Evolutionary conservation across 495 filamentous ascomycete genomes (phyloP), one percentile per base, ranked within the genome.

Genomic region (Aspergillus funiculosus): DNA sequence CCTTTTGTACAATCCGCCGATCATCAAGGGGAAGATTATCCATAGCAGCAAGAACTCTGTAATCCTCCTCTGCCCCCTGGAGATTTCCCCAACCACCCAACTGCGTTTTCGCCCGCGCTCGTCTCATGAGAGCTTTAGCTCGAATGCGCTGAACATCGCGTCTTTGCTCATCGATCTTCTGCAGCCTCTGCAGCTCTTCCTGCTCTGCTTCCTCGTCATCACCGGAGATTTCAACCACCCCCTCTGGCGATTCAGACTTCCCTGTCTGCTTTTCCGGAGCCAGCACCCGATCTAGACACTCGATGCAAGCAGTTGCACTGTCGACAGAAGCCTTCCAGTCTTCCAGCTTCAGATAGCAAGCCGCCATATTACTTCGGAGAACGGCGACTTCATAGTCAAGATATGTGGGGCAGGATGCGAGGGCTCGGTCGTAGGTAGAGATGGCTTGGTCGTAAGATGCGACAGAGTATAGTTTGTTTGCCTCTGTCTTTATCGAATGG

Each of bases 351-450:
- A 96, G 58, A 49, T 95, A 82, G 58, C 87, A 94, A n/a, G 89
- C 92, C 3, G 91, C 75, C 47, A 95, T 80, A 68, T 97, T 97
- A 64, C 81, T 85, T 24, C 80, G 81, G 9, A 96, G 73, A 8
- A 95, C 86, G 15, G 92, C 89, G 54, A 91, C 71, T 57, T 95
- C 89, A 68, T 86, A 92, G 51, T 92, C 85, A 25, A 96, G 79
- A 59, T 95, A 95, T 52, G 78, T 85, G 2, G 92, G 92, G 48
- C 86, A 92, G 14, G 81, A 75, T 22, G 82, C 74, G 1, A 95
- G 72, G 17, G 92, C 92, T 46, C 86, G 78, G 55, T 89, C 85
- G 69, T 98, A 98, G 56, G 78, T 82, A 60, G 84, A 81, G 53
- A 96, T 86, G n/a, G 92, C 92, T 54, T 85, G 81, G 52, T 84